A percentile compares a stretch with the other conserved stretches of the same genome.
phyloP scores from a whole-genome alignment of 2,329 filamentous ascomycete species.

The Cytospora piceicola region DNA sequence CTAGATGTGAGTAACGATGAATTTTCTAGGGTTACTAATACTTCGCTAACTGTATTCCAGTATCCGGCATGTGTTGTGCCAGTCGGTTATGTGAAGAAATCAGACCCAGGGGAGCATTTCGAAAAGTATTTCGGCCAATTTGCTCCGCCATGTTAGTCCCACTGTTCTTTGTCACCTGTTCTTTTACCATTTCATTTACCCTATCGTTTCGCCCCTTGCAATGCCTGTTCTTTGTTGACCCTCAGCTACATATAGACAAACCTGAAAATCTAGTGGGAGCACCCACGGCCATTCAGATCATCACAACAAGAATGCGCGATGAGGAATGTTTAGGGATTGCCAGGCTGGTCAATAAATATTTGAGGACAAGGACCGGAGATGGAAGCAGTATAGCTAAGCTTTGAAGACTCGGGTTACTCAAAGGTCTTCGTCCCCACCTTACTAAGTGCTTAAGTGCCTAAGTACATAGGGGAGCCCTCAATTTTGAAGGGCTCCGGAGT shows the following conservation, averaged over 20 bases:
- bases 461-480: too few relatives aligned
- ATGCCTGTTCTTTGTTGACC: background rate
- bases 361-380: background rate
- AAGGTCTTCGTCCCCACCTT: too few relatives aligned
- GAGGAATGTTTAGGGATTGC: conserved; percentile 32
- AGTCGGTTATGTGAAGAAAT: conserved; percentile 11
- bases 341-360: conserved; percentile 26
- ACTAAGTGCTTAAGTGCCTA: too few relatives aligned
- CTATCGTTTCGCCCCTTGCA: background rate
- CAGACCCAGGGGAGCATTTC: conserved; percentile 13
- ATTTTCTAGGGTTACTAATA: background rate
- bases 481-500: too few relatives aligned
- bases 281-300: conserved; percentile 29
- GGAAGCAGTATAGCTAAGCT: background rate
- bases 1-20: conserved; percentile 28
- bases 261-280: conserved; percentile 26
- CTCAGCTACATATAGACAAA: conserved; percentile 5
- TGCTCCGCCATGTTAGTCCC: conserved; percentile 24
- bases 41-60: conserved; percentile 1
- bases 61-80: conserved; percentile 28
- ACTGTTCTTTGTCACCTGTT: too few relatives aligned
- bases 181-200: rapidly evolving
- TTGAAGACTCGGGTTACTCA: background rate
- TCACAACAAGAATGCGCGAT: conserved; percentile 31
- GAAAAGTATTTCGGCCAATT: conserved; percentile 14